Percentiles rank a stretch among this genome's conserved stretches.
Conservation (phyloP, 495 filamentous ascomycete species). For the Filosporella fistucella region DNA sequence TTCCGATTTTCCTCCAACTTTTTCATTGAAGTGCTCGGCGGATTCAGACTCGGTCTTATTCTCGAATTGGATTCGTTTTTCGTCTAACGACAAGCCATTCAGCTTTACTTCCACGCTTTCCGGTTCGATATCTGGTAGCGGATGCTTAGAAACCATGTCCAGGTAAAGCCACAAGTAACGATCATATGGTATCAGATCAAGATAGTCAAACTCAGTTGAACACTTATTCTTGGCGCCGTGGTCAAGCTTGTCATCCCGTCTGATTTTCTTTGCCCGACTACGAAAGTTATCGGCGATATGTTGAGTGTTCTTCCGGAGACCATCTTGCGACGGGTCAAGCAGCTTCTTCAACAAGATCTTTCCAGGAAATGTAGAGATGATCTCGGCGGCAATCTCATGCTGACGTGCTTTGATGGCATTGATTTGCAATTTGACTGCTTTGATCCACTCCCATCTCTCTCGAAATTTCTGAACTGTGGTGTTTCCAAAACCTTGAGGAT, state of each 20-base stretch:
- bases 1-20: too few relatives aligned
- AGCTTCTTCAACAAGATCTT: conserved; percentile 13
- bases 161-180: conserved; percentile 13
- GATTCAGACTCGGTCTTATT: neutral
- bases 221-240: neutral
- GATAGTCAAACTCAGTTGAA: neutral
- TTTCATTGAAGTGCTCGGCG: too few relatives aligned
- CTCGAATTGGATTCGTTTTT: neutral
- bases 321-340: conserved; percentile 10
- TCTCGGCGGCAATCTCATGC: conserved; percentile 6
- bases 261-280: neutral
- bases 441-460: conserved; percentile 12
- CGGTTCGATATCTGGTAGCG: too few relatives aligned
- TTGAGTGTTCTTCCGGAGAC: neutral
- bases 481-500: too few relatives aligned
- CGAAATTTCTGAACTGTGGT: too few relatives aligned
- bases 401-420: conserved; percentile 7
- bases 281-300: conserved; percentile 7
- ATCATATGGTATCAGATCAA: conserved; percentile 15
- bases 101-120: too few relatives aligned
- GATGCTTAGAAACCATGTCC: conserved; percentile 2
- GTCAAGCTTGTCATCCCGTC: neutral
- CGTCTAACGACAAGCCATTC: too few relatives aligned
- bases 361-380: conserved; percentile 9
- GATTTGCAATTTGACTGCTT: neutral